A percentile compares a stretch with the other conserved stretches of the same genome.
phyloP scores from a whole-genome alignment of 306 rosid species.

The Dryas octopetala region DNA sequence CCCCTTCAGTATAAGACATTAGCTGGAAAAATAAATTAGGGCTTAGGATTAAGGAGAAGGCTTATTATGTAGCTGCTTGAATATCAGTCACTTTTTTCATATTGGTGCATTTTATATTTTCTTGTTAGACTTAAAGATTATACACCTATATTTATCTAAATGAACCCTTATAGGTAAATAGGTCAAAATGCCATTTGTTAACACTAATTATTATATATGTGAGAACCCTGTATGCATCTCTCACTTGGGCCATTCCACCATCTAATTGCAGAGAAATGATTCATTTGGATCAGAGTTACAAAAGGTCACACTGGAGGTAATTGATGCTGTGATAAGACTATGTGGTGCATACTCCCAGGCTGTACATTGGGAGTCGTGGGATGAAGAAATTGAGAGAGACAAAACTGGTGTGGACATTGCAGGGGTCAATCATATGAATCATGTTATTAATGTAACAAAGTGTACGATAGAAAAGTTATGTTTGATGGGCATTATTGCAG shows the following conservation, averaged over 20 bases:
- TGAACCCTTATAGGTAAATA: background rate
- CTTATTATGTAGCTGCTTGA: background rate
- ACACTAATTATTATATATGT: constrained; percentile 4
- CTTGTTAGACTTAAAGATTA: background rate
- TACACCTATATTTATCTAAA: background rate
- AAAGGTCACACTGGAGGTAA: constrained; percentile 50
- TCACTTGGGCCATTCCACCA: constrained; percentile 15
- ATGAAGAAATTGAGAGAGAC: constrained; percentile 36
- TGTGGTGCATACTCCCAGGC: constrained; percentile 54
- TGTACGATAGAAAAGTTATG: constrained; percentile 58
- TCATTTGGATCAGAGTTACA: constrained; percentile 55
- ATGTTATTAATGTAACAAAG: constrained; percentile 56
- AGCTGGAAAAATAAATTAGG: too few relatives aligned
- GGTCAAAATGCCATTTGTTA: background rate
- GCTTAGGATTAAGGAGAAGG: background rate
- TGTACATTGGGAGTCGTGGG: constrained; percentile 41
- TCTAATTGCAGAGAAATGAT: constrained; percentile 56
- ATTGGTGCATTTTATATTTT: background rate
- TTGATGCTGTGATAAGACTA: constrained; percentile 61
- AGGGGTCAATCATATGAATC: constrained; percentile 35
- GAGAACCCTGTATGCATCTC: constrained; percentile 6
- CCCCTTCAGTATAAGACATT: too few relatives aligned
- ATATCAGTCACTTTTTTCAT: background rate
- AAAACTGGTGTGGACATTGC: constrained; percentile 30
- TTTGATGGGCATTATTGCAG: constrained; percentile 78